phyloP scores from a whole-genome alignment of 2,329 filamentous ascomycete genomes.

The Pestalotiopsis sp. region DNA sequence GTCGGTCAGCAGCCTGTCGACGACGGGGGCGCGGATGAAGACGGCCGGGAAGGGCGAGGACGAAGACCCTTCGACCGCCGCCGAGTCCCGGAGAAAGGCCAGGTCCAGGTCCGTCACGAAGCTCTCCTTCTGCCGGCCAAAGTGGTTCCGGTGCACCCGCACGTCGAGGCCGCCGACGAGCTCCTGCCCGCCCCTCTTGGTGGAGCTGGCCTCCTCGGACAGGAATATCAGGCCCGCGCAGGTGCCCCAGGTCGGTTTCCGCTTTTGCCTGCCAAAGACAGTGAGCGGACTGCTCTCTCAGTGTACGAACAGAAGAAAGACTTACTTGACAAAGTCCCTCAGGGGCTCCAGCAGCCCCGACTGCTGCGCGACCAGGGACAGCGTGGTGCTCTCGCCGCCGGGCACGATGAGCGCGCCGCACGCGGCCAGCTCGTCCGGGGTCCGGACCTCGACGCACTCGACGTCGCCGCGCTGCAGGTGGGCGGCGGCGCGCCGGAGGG shows the following conservation, averaged over 20 bases:
- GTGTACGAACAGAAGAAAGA: slow-evolving; percentile 18
- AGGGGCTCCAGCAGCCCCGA: slow-evolving; percentile 82
- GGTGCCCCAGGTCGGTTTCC: slow-evolving; percentile 91
- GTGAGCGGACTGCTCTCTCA: not conserved
- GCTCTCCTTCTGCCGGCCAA: slow-evolving; percentile 89
- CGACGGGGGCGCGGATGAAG: slow-evolving; percentile 92
- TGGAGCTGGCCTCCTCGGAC: slow-evolving; percentile 81
- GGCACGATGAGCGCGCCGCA: slow-evolving; percentile 89
- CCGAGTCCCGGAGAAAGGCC: slow-evolving; percentile 59
- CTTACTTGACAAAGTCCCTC: slow-evolving; percentile 86
- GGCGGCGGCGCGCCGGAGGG: slow-evolving; percentile 69
- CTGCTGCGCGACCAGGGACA: slow-evolving; percentile 82
- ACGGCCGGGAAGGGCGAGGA: slow-evolving; percentile 71
- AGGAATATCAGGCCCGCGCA: slow-evolving; percentile 93
- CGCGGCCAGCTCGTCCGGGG: slow-evolving; percentile 62
- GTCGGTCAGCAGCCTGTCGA: slow-evolving; percentile 72
- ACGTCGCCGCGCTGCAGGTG: slow-evolving; percentile 45
- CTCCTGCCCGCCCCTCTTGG: slow-evolving; percentile 89
- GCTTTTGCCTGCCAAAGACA: slow-evolving; percentile 55
- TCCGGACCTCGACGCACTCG: slow-evolving; percentile 78
- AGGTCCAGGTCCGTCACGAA: slow-evolving; percentile 77
- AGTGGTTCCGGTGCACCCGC: slow-evolving; percentile 90
- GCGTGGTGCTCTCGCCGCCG: slow-evolving; percentile 92
- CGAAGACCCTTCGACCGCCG: slow-evolving; percentile 9
- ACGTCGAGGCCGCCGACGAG: slow-evolving; percentile 91